Conservation (phyloP, 208 protist species). For the Angomonas desouzai region DNA sequence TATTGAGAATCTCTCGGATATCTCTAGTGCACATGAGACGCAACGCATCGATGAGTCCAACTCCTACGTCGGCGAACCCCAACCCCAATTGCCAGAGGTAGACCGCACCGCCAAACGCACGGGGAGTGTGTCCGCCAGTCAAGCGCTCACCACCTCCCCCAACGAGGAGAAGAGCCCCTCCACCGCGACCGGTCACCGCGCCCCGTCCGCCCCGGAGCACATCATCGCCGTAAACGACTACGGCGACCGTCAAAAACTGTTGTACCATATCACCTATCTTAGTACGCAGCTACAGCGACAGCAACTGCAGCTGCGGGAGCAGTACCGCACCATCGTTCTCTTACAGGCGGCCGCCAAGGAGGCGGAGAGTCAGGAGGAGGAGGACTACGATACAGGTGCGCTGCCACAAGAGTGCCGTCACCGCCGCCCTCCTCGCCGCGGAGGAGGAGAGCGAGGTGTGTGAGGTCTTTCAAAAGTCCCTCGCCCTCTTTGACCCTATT, state of each 20-base stretch:
- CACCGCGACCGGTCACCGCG: background rate
- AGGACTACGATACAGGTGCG: conserved; percentile 4
- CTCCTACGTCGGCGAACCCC: background rate
- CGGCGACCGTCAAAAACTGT: conserved; percentile 67
- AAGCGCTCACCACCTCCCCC: background rate
- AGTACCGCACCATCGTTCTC: conserved; percentile 41
- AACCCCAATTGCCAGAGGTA: background rate
- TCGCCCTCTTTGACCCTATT: conserved; percentile 70
- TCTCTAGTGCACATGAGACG: conserved; percentile 10
- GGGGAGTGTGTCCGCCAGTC: background rate
- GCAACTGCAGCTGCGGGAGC: conserved; percentile 64
- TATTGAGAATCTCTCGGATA: conserved; percentile 13
- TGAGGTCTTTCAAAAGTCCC: conserved; percentile 26
- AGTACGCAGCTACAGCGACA: conserved; percentile 74
- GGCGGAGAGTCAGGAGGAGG: background rate
- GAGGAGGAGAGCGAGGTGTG: conserved; percentile 35
- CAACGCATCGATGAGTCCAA: background rate
- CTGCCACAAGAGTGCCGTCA: conserved; percentile 18
- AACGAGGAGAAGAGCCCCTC: conserved; percentile 2
- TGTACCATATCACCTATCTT: conserved; percentile 86
- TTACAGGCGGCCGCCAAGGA: conserved; percentile 17
- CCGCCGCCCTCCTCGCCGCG: conserved; percentile 40
- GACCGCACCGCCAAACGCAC: background rate
- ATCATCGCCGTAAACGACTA: conserved; percentile 68
- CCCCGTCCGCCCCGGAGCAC: background rate